A percentile compares a stretch with the other conserved stretches of the same genome.
phyloP scores from a whole-genome alignment of 2,329 filamentous ascomycete species.

The Onygena corvina region DNA sequence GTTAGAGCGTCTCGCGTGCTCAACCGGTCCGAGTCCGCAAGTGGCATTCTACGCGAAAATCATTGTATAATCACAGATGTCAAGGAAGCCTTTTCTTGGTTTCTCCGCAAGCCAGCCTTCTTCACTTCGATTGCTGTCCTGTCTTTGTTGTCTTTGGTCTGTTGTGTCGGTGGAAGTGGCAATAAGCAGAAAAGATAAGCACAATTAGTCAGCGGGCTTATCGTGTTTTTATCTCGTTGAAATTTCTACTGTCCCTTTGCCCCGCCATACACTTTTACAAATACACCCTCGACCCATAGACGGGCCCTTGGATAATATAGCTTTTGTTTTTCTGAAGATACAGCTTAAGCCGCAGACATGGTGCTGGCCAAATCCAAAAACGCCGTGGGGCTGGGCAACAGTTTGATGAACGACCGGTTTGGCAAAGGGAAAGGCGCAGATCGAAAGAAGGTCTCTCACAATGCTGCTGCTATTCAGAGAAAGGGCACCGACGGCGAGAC shows the following conservation, averaged over 20 bases:
- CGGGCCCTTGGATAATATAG: not conserved
- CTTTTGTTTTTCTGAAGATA: not conserved
- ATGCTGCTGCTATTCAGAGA: conserved; percentile 54
- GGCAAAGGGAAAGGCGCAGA: conserved; percentile 80
- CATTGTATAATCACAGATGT: not conserved
- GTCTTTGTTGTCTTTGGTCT: not conserved
- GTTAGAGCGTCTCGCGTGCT: not conserved
- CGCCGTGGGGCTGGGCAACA: conserved; percentile 85
- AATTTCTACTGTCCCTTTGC: not conserved
- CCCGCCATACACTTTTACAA: not conserved
- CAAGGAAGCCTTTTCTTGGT: not conserved
- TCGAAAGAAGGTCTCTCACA: conserved; percentile 58
- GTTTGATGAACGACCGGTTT: conserved; percentile 97
- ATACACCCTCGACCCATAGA: not conserved
- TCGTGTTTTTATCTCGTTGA: not conserved
- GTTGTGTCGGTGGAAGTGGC: not conserved
- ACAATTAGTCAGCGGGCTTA: not conserved
- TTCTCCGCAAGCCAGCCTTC: not conserved
- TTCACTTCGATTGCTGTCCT: not conserved
- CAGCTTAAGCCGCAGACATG: conserved; percentile 38
- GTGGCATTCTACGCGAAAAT: not conserved
- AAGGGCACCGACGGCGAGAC: conserved; percentile 65
- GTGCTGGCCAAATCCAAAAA: conserved; percentile 87
- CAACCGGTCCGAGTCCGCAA: not conserved
- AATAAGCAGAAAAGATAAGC: not conserved